Percentiles rank a stretch among this genome's conserved stretches.
These are phyloP conservation scores for Wickerhamiella qilinensis DNA, from an alignment of 805 yeast species.

Conservation along the genomic window DNA sequence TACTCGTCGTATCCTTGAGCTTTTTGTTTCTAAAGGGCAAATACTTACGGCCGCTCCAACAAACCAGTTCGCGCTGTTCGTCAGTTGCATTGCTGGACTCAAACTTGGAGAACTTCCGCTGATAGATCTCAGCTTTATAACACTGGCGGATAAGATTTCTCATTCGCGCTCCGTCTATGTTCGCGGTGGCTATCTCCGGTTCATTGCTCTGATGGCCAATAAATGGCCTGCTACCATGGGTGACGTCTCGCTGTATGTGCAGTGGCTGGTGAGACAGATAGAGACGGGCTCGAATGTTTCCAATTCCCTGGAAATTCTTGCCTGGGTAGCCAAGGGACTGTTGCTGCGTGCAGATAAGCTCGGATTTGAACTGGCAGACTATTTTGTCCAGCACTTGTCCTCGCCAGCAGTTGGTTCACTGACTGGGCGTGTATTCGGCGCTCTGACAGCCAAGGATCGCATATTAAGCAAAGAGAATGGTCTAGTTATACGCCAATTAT, in stretches of 20 bases:
- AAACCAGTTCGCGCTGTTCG: conserved; percentile 3
- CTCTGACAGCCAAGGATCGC: conserved; percentile 52
- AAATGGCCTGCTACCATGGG: conserved; percentile 28
- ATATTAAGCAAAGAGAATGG: conserved; percentile 38
- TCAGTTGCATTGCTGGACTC: conserved; percentile 7
- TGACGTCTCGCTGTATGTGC: conserved; percentile 3
- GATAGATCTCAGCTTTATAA: conserved; percentile 6
- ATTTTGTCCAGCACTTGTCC: conserved; percentile 24
- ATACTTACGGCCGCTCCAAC: conserved; percentile 7
- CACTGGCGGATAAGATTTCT: conserved; percentile 9
- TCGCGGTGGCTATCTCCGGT: conserved; percentile 41
- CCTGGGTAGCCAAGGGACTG: conserved; percentile 65
- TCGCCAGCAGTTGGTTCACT: conserved; percentile 22
- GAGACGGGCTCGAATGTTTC: conserved; percentile 11
- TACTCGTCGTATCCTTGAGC: conserved; percentile 5
- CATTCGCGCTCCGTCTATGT: conserved; percentile 19
- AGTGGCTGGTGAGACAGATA: conserved; percentile 4
- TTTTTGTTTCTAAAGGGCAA: conserved; percentile 6
- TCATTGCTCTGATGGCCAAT: conserved; percentile 39
- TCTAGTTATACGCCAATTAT: conserved; percentile 47
- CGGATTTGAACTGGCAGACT: conserved; percentile 23
- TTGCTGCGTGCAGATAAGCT: conserved; percentile 37
- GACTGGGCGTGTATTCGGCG: conserved; percentile 41
- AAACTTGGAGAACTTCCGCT: conserved; percentile 2
- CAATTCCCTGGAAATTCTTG: conserved; percentile 31